Percentiles rank a stretch among this genome's conserved stretches.
Evolutionary conservation across 768 basidiomycete genomes (phyloP).

Genomic region (Pleurotus pulmonarius): DNA sequence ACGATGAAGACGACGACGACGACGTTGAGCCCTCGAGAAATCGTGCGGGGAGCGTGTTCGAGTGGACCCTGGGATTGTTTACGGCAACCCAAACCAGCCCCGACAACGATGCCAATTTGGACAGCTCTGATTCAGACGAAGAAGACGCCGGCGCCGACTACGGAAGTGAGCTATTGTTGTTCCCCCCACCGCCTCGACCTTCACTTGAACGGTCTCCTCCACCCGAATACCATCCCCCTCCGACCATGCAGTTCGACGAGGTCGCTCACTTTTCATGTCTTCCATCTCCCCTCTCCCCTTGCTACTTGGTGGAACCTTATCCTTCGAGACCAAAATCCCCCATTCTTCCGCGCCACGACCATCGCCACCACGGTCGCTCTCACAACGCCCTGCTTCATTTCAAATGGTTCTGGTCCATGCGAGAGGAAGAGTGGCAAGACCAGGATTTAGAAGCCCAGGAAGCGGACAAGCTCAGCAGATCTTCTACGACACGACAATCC

Average conservation of each 20-base stretch:
- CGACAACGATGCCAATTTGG: conserved; percentile 10
- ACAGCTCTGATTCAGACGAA: conserved; percentile 10
- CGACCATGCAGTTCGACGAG: conserved; percentile 17
- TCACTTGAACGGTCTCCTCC: conserved; percentile 13
- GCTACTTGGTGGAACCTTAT: conserved; percentile 10
- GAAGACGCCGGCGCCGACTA: conserved; percentile 19
- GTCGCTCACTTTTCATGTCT: conserved; percentile 26
- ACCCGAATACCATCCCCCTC: conserved; percentile 1
- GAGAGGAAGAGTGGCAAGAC: conserved; percentile 50
- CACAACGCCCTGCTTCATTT: conserved; percentile 54
- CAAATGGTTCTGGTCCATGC: conserved; percentile 60
- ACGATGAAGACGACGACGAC: conserved; percentile 8
- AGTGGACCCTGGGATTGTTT: conserved; percentile 11
- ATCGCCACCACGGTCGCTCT: conserved; percentile 60
- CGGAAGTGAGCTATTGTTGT: conserved; percentile 18
- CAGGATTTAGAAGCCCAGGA: conserved; percentile 12
- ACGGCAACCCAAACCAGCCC: conserved; percentile 10
- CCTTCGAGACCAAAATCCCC: neutral
- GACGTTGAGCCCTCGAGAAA: neutral
- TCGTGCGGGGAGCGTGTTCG: neutral
- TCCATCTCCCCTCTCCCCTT: conserved; percentile 34
- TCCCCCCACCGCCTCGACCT: conserved; percentile 9
- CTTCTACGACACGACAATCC: conserved; percentile 11
- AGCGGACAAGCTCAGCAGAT: conserved; percentile 5
- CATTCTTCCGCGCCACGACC: conserved; percentile 34